phyloP scores from a whole-genome alignment of 78 protist species.

The Diacronema lutheri region DNA sequence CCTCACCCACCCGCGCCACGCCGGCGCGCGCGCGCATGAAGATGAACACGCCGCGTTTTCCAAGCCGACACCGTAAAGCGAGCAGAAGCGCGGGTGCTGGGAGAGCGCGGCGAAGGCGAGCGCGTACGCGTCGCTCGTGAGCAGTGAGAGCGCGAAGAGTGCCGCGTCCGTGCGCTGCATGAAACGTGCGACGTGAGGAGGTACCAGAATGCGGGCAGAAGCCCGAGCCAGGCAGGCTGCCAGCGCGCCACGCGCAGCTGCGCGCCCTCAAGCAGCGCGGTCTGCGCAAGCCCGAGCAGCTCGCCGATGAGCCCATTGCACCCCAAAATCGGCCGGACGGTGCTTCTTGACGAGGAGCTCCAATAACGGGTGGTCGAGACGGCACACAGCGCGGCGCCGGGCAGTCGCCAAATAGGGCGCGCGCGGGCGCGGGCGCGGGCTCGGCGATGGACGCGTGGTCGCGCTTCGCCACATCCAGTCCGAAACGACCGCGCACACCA shows the following conservation, averaged over 20 bases:
- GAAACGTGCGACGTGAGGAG: neutral
- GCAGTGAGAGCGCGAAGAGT: neutral
- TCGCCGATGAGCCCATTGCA: neutral
- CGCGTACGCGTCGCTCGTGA: neutral
- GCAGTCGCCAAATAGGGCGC: constrained; percentile 12
- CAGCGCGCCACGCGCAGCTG: neutral
- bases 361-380: neutral
- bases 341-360: neutral
- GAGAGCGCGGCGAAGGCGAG: neutral
- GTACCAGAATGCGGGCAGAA: neutral
- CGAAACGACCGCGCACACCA: neutral
- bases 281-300: neutral
- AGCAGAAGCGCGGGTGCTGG: no score
- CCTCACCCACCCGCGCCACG: no score
- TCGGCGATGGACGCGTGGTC: neutral
- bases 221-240: neutral
- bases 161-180: neutral
- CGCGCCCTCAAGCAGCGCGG: neutral
- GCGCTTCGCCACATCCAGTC: neutral
- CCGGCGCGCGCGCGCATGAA: no score
- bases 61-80: no score
- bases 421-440: neutral
- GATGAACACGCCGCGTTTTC: no score
- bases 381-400: constrained; percentile 7
- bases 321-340: neutral